A percentile compares a stretch with the other conserved stretches of the same genome.
Evolutionary conservation across 2,329 filamentous ascomycete species (phyloP).

Genomic region (Alternaria solani): DNA sequence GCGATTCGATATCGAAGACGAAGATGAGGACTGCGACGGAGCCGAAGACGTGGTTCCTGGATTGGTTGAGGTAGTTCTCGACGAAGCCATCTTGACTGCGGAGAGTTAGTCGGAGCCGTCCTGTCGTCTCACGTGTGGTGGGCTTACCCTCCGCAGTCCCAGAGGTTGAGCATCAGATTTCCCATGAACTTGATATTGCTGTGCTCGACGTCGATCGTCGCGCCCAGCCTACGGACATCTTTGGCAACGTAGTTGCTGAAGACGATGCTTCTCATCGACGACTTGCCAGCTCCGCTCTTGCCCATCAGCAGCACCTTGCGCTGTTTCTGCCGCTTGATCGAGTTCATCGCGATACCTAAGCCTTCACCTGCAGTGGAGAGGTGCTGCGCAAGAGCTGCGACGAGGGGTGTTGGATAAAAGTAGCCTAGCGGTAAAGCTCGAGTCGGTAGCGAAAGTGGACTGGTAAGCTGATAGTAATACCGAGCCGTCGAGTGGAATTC

Average conservation of each 20-base stretch:
- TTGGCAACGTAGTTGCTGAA: slow-evolving; percentile 99
- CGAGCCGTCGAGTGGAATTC: background rate
- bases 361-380: background rate
- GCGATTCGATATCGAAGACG: slow-evolving; percentile 97
- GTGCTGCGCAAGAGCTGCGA: background rate
- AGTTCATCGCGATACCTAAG: slow-evolving; percentile 40
- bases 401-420: background rate
- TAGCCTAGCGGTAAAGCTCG: background rate
- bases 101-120: slow-evolving; percentile 15
- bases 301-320: slow-evolving; percentile 71
- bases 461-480: background rate
- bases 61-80: slow-evolving; percentile 96
- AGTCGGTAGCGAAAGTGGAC: slow-evolving; percentile 1
- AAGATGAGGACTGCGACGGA: slow-evolving; percentile 98
- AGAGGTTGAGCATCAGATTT: slow-evolving; percentile 94
- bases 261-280: slow-evolving; percentile 97
- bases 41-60: slow-evolving; percentile 94
- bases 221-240: slow-evolving; percentile 89
- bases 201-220: slow-evolving; percentile 97
- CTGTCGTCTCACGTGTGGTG: background rate
- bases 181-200: slow-evolving; percentile 99
- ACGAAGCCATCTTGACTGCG: slow-evolving; percentile 93
- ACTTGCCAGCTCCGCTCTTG: slow-evolving; percentile 96
- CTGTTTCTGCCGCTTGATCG: slow-evolving; percentile 60
- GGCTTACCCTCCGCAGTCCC: slow-evolving; percentile 90